Percentiles rank a stretch among this genome's conserved stretches.
phyloP scores from a whole-genome alignment of 495 filamentous ascomycete species.

The Podospora tetraspora region DNA sequence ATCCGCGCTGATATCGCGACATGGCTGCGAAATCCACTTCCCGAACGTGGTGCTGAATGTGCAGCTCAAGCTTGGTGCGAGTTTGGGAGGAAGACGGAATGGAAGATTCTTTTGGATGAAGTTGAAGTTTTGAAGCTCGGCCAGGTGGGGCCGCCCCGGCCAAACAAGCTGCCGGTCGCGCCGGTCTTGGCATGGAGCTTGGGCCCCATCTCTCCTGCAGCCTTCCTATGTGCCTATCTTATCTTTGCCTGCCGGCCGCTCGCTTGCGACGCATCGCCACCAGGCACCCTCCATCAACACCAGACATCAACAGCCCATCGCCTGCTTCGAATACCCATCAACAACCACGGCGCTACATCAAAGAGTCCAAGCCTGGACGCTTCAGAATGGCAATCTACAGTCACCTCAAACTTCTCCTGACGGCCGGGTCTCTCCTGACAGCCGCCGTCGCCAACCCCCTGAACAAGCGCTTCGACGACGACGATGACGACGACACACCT shows the following conservation, averaged over 20 bases:
- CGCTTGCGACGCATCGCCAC: neutral
- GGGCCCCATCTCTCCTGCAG: conserved; percentile 3
- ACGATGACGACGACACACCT: conserved; percentile 51
- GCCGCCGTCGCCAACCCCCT: conserved; percentile 24
- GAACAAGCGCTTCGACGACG: conserved; percentile 12
- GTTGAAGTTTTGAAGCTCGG: neutral
- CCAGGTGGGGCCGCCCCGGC: neutral
- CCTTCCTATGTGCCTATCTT: neutral
- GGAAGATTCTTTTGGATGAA: neutral
- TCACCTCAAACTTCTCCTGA: conserved; percentile 19
- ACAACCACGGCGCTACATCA: neutral
- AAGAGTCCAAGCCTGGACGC: neutral
- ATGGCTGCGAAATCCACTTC: neutral
- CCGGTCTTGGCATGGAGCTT: neutral
- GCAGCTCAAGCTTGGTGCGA: neutral
- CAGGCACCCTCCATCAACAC: neutral
- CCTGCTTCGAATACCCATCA: neutral
- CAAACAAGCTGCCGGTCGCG: neutral
- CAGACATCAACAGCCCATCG: neutral
- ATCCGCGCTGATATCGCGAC: neutral
- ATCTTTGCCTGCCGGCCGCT: conserved; percentile 5
- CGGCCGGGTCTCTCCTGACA: conserved; percentile 27
- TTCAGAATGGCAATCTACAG: conserved; percentile 19
- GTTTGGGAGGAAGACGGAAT: neutral
- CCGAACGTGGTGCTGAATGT: neutral